Evolutionary conservation across 768 basidiomycete genomes (phyloP).

Genomic region (Rickenella mellea): DNA sequence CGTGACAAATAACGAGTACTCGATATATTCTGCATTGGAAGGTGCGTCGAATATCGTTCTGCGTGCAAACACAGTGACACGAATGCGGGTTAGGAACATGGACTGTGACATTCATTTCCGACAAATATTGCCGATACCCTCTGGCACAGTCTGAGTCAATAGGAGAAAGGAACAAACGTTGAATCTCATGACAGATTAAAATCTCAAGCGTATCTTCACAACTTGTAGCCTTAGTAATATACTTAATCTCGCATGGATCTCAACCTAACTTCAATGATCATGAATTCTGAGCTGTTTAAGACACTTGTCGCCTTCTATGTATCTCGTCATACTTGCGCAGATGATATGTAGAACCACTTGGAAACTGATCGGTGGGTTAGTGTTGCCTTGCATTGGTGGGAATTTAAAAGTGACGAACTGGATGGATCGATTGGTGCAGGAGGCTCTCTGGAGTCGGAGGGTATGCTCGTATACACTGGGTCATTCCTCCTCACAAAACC

Average conservation of each 20-base stretch:
- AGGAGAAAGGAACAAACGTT: conserved; percentile 23
- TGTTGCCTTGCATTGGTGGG: not conserved
- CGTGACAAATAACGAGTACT: conserved; percentile 66
- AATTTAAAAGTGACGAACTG: conserved; percentile 39
- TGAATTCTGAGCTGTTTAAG: not conserved
- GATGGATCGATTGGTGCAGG: conserved; percentile 87
- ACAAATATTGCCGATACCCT: conserved; percentile 86
- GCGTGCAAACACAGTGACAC: conserved; percentile 3
- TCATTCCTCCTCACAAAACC: conserved; percentile 59
- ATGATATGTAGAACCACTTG: conserved; percentile 94
- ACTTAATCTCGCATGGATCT: not conserved
- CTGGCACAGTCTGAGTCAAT: conserved; percentile 47
- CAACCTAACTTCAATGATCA: not conserved
- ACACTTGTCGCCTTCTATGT: not conserved
- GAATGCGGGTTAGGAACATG: conserved; percentile 54
- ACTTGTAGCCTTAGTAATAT: no score
- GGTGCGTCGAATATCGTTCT: conserved; percentile 37
- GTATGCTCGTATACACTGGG: conserved; percentile 52
- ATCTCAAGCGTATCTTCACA: no score
- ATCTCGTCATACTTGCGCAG: conserved; percentile 54
- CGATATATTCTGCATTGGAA: conserved; percentile 86
- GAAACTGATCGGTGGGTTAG: conserved; percentile 43
- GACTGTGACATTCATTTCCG: conserved; percentile 88
- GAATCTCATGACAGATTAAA: conserved; percentile 1
- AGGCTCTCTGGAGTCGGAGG: conserved; percentile 71